These are phyloP conservation scores for Penicillium canariense DNA, from an alignment of 495 filamentous ascomycete species.

Conservation along the genomic window DNA sequence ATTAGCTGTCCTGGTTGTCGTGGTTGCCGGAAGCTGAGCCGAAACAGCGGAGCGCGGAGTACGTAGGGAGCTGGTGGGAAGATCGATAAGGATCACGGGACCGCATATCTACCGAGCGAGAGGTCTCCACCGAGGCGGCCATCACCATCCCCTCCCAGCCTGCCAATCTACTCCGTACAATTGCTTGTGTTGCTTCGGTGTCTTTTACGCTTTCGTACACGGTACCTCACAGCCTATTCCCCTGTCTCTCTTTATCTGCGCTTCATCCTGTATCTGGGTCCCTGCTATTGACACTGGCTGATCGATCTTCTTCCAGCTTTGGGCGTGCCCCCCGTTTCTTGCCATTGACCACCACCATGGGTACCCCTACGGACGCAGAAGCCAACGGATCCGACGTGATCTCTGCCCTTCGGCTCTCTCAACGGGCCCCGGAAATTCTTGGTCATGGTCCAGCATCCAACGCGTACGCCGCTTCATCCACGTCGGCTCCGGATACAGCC, in stretches of 20 bases:
- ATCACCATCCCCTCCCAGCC: background rate
- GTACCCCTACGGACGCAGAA: slow-evolving; percentile 10
- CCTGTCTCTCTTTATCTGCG: background rate
- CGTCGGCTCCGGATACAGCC: slow-evolving; percentile 54
- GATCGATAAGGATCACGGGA: slow-evolving; percentile 29
- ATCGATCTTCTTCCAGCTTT: background rate
- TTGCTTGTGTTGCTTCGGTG: background rate
- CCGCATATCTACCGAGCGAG: slow-evolving; percentile 1
- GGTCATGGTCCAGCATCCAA: slow-evolving; percentile 45
- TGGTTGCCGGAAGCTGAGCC: background rate
- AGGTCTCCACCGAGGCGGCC: slow-evolving; percentile 2
- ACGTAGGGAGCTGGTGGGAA: slow-evolving; percentile 12
- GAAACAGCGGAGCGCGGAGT: background rate
- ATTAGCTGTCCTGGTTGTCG: background rate
- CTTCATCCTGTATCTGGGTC: background rate
- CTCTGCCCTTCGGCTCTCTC: slow-evolving; percentile 66
- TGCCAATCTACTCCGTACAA: background rate
- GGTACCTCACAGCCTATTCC: background rate
- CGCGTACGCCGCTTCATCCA: slow-evolving; percentile 46
- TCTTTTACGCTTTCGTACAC: no score
- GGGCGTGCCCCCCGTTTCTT: background rate
- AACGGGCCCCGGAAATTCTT: slow-evolving; percentile 72
- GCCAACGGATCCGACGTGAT: slow-evolving; percentile 39
- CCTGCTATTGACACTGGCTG: background rate
- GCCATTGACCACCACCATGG: slow-evolving; percentile 11